Evolutionary conservation across 163 green algal species (phyloP).

Genomic region (Chloromonas sp.): DNA sequence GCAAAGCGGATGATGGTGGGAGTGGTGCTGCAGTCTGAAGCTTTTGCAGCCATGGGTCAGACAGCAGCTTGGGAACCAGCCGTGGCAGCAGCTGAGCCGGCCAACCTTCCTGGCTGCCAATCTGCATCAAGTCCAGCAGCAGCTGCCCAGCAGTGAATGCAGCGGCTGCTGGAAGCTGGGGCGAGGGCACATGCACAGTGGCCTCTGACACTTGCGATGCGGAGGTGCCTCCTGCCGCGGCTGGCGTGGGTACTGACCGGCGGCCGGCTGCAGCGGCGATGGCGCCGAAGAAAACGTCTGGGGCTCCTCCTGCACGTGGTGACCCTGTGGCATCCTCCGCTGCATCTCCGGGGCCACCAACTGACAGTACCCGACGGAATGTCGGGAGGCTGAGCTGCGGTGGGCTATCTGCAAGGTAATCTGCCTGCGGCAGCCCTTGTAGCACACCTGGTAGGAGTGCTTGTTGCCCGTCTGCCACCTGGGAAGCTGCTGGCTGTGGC

Average conservation of each 20-base stretch:
- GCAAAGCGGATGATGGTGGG: background rate
- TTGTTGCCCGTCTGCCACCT: background rate
- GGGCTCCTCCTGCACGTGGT: background rate
- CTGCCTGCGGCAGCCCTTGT: background rate
- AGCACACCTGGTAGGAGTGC: background rate
- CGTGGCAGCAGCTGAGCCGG: no score
- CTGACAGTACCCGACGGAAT: background rate
- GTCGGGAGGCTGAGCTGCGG: background rate
- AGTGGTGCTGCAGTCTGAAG: background rate
- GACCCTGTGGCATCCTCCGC: no score
- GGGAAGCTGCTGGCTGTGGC: no score
- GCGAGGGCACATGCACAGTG: background rate
- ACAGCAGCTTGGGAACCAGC: background rate
- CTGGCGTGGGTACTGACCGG: background rate
- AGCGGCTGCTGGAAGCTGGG: background rate
- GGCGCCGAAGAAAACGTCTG: background rate
- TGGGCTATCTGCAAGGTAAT: no score
- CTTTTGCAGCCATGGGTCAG: background rate
- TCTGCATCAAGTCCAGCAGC: background rate
- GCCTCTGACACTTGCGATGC: background rate
- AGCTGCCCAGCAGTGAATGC: background rate
- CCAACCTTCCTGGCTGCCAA: background rate
- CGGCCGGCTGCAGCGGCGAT: background rate
- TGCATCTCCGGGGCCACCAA: no score
- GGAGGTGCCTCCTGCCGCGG: no score